phyloP scores from a whole-genome alignment of 345 rosid species.

The Corchorus olitorius region DNA sequence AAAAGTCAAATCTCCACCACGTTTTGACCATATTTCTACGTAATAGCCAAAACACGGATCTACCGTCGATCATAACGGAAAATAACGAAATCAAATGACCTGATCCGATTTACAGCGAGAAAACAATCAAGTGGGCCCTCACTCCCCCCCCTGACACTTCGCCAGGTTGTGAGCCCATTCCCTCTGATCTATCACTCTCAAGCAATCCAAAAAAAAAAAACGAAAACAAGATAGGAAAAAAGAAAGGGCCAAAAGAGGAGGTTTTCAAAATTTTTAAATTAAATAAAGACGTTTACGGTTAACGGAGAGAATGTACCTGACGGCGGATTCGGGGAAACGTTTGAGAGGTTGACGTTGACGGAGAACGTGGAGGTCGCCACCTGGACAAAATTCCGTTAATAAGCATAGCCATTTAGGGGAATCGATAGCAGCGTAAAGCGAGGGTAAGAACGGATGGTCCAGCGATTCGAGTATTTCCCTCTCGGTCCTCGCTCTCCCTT shows the following conservation, averaged over 20 bases:
- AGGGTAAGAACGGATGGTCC: constrained; percentile 90
- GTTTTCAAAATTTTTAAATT: not conserved
- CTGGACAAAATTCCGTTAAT: constrained; percentile 89
- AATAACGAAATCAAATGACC: constrained; percentile 19
- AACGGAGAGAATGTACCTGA: constrained; percentile 58
- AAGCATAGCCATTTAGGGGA: constrained; percentile 83
- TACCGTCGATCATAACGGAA: constrained; percentile 12
- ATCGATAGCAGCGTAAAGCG: constrained; percentile 73
- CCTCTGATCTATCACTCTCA: constrained; percentile 32
- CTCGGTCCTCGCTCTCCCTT: constrained; percentile 87
- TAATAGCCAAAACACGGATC: constrained; percentile 4
- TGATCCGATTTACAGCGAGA: constrained; percentile 11
- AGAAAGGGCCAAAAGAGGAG: not conserved
- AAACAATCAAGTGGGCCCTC: constrained; percentile 23
- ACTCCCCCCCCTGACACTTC: constrained; percentile 25
- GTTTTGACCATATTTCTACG: not conserved
- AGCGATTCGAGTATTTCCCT: constrained; percentile 72
- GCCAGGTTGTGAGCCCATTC: constrained; percentile 43
- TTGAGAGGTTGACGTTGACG: constrained; percentile 77
- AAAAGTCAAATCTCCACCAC: not conserved
- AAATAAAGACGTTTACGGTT: constrained; percentile 19
- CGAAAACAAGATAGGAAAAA: constrained; percentile 17
- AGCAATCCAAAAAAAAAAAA: not conserved
- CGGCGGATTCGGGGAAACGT: constrained; percentile 84
- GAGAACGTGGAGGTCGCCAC: constrained; percentile 99